Evolutionary conservation across 2,329 filamentous ascomycete species (phyloP).

Genomic region (Pseudogymnoascus sp.): DNA sequence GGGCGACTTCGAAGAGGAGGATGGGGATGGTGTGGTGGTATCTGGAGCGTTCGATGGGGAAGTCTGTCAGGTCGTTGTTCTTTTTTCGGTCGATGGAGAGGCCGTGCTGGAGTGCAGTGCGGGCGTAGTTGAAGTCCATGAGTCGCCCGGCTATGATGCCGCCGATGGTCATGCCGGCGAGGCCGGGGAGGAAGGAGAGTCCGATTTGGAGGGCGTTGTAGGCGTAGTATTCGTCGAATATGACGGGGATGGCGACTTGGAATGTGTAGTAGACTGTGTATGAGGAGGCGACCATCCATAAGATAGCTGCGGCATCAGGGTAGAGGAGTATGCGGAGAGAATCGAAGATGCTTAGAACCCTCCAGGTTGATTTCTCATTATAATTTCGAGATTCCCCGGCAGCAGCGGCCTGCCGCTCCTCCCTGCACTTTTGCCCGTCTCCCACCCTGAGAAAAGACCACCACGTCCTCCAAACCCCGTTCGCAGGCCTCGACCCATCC

Average conservation of each 20-base stretch:
- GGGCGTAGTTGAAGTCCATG: constrained; percentile 48
- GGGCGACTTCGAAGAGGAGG: constrained; percentile 11
- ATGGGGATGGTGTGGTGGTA: constrained; percentile 15
- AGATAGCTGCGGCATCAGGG: not conserved
- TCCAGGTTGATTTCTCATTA: not conserved
- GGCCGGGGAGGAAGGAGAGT: constrained; percentile 33
- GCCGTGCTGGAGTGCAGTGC: constrained; percentile 37
- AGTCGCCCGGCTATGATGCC: constrained; percentile 35
- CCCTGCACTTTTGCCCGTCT: not conserved
- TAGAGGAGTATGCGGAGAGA: not conserved
- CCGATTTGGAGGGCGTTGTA: constrained; percentile 38
- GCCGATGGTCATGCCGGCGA: constrained; percentile 29
- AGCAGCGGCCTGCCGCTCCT: not conserved
- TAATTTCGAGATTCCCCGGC: not conserved
- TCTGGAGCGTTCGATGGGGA: constrained; percentile 27
- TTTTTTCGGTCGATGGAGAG: constrained; percentile 37
- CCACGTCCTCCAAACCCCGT: too few species aligned
- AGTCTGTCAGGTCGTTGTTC: constrained; percentile 37
- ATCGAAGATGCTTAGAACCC: not conserved
- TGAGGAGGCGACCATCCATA: not conserved
- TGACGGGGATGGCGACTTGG: not conserved
- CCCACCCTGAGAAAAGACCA: not conserved
- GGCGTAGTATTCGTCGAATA: not conserved
- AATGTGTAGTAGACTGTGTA: not conserved
- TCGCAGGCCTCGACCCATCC: constrained; percentile 24